Percentiles rank a stretch among this genome's conserved stretches.
These are phyloP conservation scores for Phlegmacium glaucopus DNA, from an alignment of 768 basidiomycete species.

Conservation along the genomic window DNA sequence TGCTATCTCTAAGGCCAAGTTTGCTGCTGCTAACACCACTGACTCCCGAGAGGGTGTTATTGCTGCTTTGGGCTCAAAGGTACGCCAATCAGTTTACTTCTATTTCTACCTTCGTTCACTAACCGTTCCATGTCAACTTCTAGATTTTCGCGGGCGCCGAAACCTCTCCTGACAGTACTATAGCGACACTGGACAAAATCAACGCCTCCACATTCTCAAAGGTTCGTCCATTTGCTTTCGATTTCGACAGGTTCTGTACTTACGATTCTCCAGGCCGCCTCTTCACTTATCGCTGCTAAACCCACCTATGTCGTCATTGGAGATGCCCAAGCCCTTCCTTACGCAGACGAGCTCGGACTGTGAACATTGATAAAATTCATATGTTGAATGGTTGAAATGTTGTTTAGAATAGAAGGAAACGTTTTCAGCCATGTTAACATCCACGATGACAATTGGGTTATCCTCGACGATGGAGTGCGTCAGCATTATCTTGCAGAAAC, in stretches of 20 bases:
- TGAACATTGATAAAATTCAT: conserved; percentile 29
- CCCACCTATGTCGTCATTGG: conserved; percentile 90
- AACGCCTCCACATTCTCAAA: conserved; percentile 65
- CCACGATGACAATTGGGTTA: too few species aligned
- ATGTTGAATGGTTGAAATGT: too few species aligned
- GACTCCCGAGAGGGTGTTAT: conserved; percentile 73
- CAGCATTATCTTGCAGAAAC: too few species aligned
- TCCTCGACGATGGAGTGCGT: too few species aligned
- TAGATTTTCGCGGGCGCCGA: conserved; percentile 60
- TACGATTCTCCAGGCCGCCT: conserved; percentile 46
- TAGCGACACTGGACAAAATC: conserved; percentile 70
- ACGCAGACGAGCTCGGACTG: conserved; percentile 80
- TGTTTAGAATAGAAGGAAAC: too few species aligned
- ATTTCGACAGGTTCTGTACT: background rate
- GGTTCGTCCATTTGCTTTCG: conserved; percentile 35
- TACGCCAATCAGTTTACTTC: conserved; percentile 27
- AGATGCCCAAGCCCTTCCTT: conserved; percentile 71
- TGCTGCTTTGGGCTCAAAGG: conserved; percentile 60
- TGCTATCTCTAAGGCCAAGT: conserved; percentile 88
- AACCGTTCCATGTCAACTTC: background rate
- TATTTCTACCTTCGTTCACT: conserved; percentile 2
- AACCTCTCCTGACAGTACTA: conserved; percentile 54
- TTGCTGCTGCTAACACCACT: conserved; percentile 63
- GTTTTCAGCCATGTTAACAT: too few species aligned
- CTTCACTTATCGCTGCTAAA: conserved; percentile 66